Evolutionary conservation across 164 flowering plant species (phyloP).

Genomic region (Vitis rotundifolia): DNA sequence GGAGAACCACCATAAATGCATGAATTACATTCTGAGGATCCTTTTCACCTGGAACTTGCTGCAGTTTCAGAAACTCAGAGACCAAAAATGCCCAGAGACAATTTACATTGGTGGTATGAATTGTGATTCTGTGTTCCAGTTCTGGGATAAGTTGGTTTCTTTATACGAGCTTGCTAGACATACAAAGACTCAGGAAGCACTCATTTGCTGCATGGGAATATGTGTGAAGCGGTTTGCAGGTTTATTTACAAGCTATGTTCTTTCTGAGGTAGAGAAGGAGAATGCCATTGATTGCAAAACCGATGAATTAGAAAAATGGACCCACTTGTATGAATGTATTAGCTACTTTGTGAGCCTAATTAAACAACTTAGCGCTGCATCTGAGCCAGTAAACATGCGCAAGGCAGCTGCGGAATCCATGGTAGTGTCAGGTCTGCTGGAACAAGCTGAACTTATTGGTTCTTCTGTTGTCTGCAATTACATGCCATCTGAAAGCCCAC

Average conservation of each 20-base stretch:
- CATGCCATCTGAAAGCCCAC: constrained; percentile 26
- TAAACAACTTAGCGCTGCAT: constrained; percentile 55
- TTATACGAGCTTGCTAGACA: constrained; percentile 57
- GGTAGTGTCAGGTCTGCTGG: constrained; percentile 83
- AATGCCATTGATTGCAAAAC: constrained; percentile 13
- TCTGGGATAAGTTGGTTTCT: constrained; percentile 73
- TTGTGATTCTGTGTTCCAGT: constrained; percentile 40
- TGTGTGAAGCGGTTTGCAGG: constrained; percentile 56
- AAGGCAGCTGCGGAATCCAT: constrained; percentile 85
- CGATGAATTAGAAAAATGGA: constrained; percentile 25
- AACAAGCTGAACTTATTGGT: constrained; percentile 55
- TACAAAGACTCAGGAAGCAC: constrained; percentile 60
- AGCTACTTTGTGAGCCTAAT: constrained; percentile 45
- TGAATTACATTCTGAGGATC: constrained; percentile 67
- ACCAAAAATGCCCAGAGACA: constrained; percentile 14
- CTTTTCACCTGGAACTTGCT: constrained; percentile 71
- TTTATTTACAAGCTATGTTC: constrained; percentile 31
- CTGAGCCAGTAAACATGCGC: constrained; percentile 81
- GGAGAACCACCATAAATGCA: constrained; percentile 81
- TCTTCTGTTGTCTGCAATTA: constrained; percentile 32
- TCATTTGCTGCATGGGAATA: constrained; percentile 80
- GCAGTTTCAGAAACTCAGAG: constrained; percentile 37
- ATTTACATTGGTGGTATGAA: constrained; percentile 61
- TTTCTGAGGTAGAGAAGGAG: constrained; percentile 16
- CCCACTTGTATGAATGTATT: constrained; percentile 39